phyloP scores from a whole-genome alignment of 441 rosid species.

The Mallotus repandus region DNA sequence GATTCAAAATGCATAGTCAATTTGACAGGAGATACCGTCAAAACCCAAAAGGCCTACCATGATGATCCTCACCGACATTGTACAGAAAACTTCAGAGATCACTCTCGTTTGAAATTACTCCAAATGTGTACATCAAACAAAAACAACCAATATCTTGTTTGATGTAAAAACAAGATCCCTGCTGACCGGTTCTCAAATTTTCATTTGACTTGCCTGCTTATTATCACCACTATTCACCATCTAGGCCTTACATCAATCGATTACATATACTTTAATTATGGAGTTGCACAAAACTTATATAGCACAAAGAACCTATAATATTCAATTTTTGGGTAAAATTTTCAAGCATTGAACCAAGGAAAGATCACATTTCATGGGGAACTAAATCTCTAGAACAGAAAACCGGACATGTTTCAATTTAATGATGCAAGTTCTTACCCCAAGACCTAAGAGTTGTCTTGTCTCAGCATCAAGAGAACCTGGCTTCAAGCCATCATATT shows the following conservation, averaged over 20 bases:
- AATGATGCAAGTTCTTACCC: slow-evolving; percentile 49
- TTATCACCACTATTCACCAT: neutral
- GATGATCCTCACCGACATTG: neutral
- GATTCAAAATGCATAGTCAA: neutral
- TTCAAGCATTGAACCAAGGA: neutral
- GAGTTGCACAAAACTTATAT: neutral
- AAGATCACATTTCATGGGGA: neutral
- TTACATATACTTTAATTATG: neutral
- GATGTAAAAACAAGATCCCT: too few species aligned
- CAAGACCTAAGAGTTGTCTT: slow-evolving; percentile 68
- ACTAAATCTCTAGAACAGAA: slow-evolving; percentile 3
- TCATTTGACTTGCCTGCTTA: neutral
- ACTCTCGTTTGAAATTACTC: neutral
- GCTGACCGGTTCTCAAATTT: neutral
- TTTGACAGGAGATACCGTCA: neutral
- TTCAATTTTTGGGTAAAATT: neutral
- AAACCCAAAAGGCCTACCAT: neutral
- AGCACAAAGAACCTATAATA: neutral
- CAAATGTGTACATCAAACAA: neutral
- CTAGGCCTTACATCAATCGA: neutral
- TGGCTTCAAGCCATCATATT: slow-evolving; percentile 86
- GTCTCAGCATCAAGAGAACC: slow-evolving; percentile 86
- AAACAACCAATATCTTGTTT: neutral
- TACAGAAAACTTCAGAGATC: neutral
- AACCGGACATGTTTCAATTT: neutral